phyloP scores from a whole-genome alignment of 768 basidiomycete species.

The Tricholoma matsutake region DNA sequence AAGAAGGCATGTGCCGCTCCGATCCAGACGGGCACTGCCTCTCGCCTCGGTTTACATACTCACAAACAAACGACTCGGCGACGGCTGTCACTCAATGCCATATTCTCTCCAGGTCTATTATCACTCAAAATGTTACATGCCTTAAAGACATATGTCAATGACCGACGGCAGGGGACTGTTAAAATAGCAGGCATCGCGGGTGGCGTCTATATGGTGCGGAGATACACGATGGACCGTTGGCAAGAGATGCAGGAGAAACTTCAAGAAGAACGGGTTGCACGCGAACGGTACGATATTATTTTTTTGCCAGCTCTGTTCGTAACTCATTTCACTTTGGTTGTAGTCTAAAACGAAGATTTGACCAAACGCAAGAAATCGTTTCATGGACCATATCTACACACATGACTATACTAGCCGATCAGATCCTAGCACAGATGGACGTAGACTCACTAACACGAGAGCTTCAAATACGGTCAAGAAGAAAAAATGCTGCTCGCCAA shows the following conservation, averaged over 20 bases:
- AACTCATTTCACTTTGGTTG: conserved; percentile 1
- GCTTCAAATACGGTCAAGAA: conserved; percentile 37
- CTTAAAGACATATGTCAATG: conserved; percentile 45
- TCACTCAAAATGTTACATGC: conserved; percentile 37
- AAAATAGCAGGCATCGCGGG: conserved; percentile 53
- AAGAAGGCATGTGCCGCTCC: too few species aligned
- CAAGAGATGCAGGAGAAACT: conserved; percentile 65
- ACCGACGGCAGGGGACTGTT: conserved; percentile 43
- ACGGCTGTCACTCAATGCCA: too few species aligned
- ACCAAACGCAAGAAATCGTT: conserved; percentile 72
- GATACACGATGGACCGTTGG: conserved; percentile 59
- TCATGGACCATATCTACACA: conserved; percentile 74
- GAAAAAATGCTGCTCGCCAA: conserved; percentile 7
- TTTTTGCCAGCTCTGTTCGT: not conserved
- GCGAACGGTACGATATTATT: conserved; percentile 55
- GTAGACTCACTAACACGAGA: conserved; percentile 68
- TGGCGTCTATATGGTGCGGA: conserved; percentile 58
- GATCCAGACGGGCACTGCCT: too few species aligned
- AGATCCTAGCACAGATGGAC: conserved; percentile 71
- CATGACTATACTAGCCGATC: conserved; percentile 60
- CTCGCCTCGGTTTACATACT: too few species aligned
- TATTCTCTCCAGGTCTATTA: not conserved
- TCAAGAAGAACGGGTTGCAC: conserved; percentile 57
- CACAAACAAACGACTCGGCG: too few species aligned
- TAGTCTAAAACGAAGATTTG: conserved; percentile 71